Evolutionary conservation across 345 rosid species (phyloP).

Genomic region (Acer campestre): DNA sequence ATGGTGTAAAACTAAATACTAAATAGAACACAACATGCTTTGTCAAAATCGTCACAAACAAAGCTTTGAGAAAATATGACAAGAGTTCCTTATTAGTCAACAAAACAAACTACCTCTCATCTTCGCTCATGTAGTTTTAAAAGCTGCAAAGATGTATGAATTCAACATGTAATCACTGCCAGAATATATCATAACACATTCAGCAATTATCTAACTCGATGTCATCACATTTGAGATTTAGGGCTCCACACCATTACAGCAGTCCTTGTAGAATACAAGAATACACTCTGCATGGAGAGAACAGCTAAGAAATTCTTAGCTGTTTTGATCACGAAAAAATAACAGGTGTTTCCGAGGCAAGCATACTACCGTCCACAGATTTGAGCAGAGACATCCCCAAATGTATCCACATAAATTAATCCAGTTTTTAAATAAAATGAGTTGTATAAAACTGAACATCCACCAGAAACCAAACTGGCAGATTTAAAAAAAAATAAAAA

Average conservation of each 20-base stretch:
- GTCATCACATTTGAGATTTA: not conserved
- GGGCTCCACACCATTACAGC: not conserved
- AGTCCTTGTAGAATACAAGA: not conserved
- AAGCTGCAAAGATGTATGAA: not conserved
- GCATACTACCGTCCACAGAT: not conserved
- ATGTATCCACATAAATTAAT: constrained; percentile 13
- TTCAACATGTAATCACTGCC: not conserved
- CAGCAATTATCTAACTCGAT: not conserved
- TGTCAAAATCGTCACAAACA: not conserved
- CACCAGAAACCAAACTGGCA: constrained; percentile 30
- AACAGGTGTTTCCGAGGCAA: not conserved
- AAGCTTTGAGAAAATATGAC: not conserved
- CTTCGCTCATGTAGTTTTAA: not conserved
- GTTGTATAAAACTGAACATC: constrained; percentile 19
- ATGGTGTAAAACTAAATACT: not conserved
- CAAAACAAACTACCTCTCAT: not conserved
- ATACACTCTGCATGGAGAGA: no score
- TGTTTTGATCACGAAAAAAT: not conserved
- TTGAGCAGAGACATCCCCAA: not conserved
- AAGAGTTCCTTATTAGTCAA: not conserved
- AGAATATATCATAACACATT: not conserved
- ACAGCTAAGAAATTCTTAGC: not conserved
- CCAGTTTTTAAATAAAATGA: constrained; percentile 17
- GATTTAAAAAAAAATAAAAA: constrained; percentile 22
- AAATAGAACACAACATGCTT: not conserved